These are phyloP conservation scores for Dactylella cylindrospora DNA, from an alignment of 2,329 filamentous ascomycete species.

Conservation along the genomic window DNA sequence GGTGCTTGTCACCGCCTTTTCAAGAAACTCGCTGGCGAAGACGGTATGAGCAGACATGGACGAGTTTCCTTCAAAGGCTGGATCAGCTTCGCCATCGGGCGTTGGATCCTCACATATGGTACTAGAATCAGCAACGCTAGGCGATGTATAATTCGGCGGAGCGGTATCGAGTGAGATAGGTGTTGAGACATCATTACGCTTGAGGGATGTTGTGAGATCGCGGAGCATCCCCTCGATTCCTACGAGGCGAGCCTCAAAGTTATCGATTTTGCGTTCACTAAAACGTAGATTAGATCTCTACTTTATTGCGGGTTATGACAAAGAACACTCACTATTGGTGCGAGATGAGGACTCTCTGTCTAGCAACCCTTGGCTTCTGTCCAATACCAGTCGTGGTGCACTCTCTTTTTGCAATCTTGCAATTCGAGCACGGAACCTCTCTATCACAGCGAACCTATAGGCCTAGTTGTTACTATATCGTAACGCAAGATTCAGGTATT, in stretches of 20 bases:
- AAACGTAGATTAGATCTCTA: slow-evolving; percentile 3
- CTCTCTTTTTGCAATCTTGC: slow-evolving; percentile 58
- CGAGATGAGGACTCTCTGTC: slow-evolving; percentile 62
- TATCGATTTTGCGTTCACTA: slow-evolving; percentile 60
- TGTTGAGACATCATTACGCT: slow-evolving; percentile 43
- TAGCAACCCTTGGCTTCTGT: slow-evolving; percentile 60
- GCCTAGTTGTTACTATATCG: slow-evolving; percentile 1
- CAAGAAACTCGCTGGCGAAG: slow-evolving; percentile 61
- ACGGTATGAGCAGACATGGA: slow-evolving; percentile 58
- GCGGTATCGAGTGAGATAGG: not conserved
- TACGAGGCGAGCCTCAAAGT: slow-evolving; percentile 55
- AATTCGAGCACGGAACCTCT: slow-evolving; percentile 62
- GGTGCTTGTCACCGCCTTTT: slow-evolving; percentile 58
- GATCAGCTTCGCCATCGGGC: slow-evolving; percentile 49
- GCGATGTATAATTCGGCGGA: not conserved
- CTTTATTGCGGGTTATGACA: not conserved
- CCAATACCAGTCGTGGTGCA: slow-evolving; percentile 61
- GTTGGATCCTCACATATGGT: slow-evolving; percentile 44
- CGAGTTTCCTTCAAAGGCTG: slow-evolving; percentile 57
- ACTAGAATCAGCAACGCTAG: not conserved
- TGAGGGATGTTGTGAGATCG: slow-evolving; percentile 50
- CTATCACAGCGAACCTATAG: slow-evolving; percentile 62
- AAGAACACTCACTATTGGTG: slow-evolving; percentile 60
- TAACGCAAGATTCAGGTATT: slow-evolving; percentile 1
- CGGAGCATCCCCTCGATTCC: slow-evolving; percentile 56